These are phyloP conservation scores for Rhizoclosmatium hyalinum DNA, from an alignment of 371 early-diverging fungal species.

Conservation along the genomic window DNA sequence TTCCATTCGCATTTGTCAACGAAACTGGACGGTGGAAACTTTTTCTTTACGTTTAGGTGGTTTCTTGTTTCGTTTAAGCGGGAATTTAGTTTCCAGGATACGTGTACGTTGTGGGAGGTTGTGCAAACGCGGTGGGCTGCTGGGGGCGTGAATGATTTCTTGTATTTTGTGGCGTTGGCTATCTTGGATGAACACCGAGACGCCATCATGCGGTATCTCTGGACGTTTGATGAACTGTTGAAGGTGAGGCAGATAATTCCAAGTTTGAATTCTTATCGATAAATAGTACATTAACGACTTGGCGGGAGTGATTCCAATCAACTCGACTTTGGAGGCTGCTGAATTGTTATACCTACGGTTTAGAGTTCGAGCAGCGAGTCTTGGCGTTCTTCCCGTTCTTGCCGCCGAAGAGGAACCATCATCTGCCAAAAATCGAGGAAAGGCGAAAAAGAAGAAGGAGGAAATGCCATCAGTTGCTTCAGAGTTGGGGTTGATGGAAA, in stretches of 20 bases:
- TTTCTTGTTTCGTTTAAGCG: slow-evolving; percentile 90
- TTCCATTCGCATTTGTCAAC: slow-evolving; percentile 72
- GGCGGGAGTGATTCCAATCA: slow-evolving; percentile 29
- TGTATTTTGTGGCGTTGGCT: slow-evolving; percentile 81
- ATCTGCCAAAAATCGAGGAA: no score
- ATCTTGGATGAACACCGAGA: slow-evolving; percentile 80
- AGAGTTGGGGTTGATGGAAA: no score
- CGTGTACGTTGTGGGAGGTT: slow-evolving; percentile 85
- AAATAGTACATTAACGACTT: slow-evolving; percentile 43
- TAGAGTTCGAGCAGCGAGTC: slow-evolving; percentile 32
- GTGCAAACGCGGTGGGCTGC: slow-evolving; percentile 20
- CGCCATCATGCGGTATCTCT: slow-evolving; percentile 74
- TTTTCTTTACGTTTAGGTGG: slow-evolving; percentile 94
- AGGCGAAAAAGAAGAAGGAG: no score
- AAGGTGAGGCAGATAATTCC: slow-evolving; percentile 57
- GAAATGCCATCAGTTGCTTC: no score
- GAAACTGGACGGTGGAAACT: slow-evolving; percentile 60
- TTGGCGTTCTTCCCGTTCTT: slow-evolving; percentile 26
- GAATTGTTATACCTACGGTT: slow-evolving; percentile 38
- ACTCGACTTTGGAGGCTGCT: slow-evolving; percentile 35
- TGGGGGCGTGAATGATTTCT: slow-evolving; percentile 70
- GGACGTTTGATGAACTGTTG: slow-evolving; percentile 83
- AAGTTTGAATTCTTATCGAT: slow-evolving; percentile 5
- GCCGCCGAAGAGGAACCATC: no score
- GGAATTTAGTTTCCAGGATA: slow-evolving; percentile 85